phyloP scores from a whole-genome alignment of 2,329 filamentous ascomycete species.

The Lachnum nothofagi region DNA sequence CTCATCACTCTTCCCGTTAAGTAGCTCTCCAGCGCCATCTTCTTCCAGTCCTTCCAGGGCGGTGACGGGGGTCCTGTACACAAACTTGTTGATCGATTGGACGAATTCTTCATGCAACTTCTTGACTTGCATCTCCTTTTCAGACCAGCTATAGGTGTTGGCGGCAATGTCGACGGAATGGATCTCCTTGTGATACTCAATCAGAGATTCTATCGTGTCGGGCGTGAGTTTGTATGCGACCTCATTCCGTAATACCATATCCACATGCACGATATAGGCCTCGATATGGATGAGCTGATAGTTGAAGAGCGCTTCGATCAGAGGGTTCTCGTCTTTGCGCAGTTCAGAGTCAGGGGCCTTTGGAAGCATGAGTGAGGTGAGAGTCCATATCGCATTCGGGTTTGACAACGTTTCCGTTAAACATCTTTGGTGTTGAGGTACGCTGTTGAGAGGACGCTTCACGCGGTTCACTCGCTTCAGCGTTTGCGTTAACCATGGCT shows the following conservation, averaged over 20 bases:
- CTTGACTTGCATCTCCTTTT: conserved; percentile 94
- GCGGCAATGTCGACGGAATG: conserved; percentile 87
- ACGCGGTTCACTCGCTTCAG: conserved; percentile 95
- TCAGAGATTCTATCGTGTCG: conserved; percentile 86
- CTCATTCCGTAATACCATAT: conserved; percentile 97
- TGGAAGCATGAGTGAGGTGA: conserved; percentile 87
- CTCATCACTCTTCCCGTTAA: conserved; percentile 86
- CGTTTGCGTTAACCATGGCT: conserved; percentile 94
- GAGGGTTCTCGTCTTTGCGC: conserved; percentile 71
- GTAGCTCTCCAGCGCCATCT: conserved; percentile 87
- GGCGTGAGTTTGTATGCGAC: conserved; percentile 96
- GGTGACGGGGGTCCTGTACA: conserved; percentile 82
- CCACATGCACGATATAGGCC: conserved; percentile 97
- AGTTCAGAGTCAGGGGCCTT: conserved; percentile 84
- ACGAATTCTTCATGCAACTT: conserved; percentile 96
- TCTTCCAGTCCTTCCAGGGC: conserved; percentile 95
- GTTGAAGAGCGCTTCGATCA: conserved; percentile 85
- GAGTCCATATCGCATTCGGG: conserved; percentile 85
- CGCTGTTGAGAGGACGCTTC: conserved; percentile 95
- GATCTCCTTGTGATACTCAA: conserved; percentile 94
- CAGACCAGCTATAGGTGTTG: conserved; percentile 88
- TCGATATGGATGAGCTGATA: conserved; percentile 90
- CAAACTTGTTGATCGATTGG: conserved; percentile 94
- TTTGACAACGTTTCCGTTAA: conserved; percentile 91
- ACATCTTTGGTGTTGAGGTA: conserved; percentile 91